A percentile compares a stretch with the other conserved stretches of the same genome.
Conservation (phyloP, 2,329 filamentous ascomycete species). For the Rhynchosporium graminicola region DNA sequence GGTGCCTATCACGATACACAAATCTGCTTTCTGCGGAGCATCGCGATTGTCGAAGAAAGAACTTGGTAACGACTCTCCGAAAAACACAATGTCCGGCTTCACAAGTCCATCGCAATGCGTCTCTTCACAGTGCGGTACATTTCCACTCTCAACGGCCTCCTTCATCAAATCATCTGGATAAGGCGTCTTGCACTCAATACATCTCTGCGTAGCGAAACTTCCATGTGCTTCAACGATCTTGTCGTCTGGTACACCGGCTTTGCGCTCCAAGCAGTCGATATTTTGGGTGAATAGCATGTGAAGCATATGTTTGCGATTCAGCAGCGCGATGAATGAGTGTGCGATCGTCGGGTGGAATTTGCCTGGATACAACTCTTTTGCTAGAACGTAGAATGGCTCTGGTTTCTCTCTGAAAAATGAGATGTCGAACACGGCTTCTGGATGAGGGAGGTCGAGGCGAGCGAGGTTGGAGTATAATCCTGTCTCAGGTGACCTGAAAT, state of each 20-base stretch:
- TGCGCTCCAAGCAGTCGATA: slow-evolving; percentile 90
- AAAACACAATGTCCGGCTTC: slow-evolving; percentile 80
- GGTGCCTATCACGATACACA: slow-evolving; percentile 85
- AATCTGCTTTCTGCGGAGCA: slow-evolving; percentile 64
- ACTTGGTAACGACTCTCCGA: slow-evolving; percentile 71
- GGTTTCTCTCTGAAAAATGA: slow-evolving; percentile 83
- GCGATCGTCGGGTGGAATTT: slow-evolving; percentile 86
- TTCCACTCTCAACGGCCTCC: slow-evolving; percentile 62
- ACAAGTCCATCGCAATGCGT: slow-evolving; percentile 71
- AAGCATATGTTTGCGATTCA: slow-evolving; percentile 76
- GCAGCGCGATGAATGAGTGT: slow-evolving; percentile 83
- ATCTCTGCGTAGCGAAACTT: slow-evolving; percentile 87
- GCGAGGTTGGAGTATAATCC: slow-evolving; percentile 93
- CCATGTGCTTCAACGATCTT: slow-evolving; percentile 93
- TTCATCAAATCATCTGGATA: slow-evolving; percentile 78
- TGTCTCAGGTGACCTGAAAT: slow-evolving; percentile 91
- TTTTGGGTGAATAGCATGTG: slow-evolving; percentile 95
- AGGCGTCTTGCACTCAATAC: slow-evolving; percentile 78
- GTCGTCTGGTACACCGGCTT: slow-evolving; percentile 78
- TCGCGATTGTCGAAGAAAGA: slow-evolving; percentile 62
- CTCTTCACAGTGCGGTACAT: slow-evolving; percentile 68
- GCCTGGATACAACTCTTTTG: slow-evolving; percentile 89
- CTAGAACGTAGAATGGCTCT: slow-evolving; percentile 87
- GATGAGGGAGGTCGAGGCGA: slow-evolving; percentile 79
- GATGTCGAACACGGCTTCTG: slow-evolving; percentile 94